Percentiles rank a stretch among this genome's conserved stretches.
Evolutionary conservation across 805 yeast species (phyloP).

Genomic region (Priceomyces castillae): DNA sequence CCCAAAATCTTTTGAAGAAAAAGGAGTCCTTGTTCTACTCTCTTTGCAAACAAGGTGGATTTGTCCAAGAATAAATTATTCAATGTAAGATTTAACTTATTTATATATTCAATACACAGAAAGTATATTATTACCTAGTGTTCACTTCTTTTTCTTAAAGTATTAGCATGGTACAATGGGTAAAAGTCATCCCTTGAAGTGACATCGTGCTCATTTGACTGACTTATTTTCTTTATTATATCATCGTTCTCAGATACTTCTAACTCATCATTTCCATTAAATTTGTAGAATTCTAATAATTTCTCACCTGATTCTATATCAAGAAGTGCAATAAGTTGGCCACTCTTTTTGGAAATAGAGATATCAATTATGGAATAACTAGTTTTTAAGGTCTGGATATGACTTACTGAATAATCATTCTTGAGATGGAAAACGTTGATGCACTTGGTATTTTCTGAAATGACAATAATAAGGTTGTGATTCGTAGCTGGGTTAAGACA

Average conservation of each 20-base stretch:
- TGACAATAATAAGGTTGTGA: conserved; percentile 37
- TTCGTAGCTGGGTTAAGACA: conserved; percentile 15
- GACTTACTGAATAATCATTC: conserved; percentile 21
- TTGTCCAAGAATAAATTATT: conserved; percentile 27
- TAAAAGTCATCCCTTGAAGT: conserved; percentile 37
- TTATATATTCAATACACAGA: conserved; percentile 1
- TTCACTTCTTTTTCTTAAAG: conserved; percentile 62
- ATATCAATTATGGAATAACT: conserved; percentile 29
- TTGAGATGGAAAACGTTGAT: conserved; percentile 36
- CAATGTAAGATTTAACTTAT: not conserved
- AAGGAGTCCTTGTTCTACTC: conserved; percentile 72
- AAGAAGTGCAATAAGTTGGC: conserved; percentile 25
- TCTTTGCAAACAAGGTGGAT: conserved; percentile 80
- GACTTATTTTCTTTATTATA: conserved; percentile 21
- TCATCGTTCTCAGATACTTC: conserved; percentile 11
- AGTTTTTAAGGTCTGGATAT: conserved; percentile 29
- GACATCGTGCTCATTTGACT: conserved; percentile 30
- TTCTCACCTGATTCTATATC: conserved; percentile 26
- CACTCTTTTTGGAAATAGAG: conserved; percentile 15
- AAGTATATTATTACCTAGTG: conserved; percentile 33
- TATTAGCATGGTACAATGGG: conserved; percentile 48
- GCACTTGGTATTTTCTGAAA: conserved; percentile 51
- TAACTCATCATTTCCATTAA: conserved; percentile 18
- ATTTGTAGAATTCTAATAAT: conserved; percentile 24
- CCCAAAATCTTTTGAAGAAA: conserved; percentile 61